Evolutionary conservation across 805 yeast genomes (phyloP).

Genomic region (Starmerella gropengiesseri): DNA sequence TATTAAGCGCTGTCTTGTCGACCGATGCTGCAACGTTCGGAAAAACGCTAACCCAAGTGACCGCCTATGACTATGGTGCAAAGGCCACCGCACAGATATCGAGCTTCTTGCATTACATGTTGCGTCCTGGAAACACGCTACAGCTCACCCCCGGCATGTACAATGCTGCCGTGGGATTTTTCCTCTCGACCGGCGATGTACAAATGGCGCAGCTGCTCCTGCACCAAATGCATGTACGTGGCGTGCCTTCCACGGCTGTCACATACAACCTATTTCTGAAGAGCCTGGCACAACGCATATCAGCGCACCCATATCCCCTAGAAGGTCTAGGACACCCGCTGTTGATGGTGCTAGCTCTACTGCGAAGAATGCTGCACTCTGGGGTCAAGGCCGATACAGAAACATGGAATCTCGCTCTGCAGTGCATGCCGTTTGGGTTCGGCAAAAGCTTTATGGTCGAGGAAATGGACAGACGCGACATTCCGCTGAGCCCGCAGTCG

Average conservation of each 20-base stretch:
- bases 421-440: slow-evolving; percentile 23
- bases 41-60: not conserved
- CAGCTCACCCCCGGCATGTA: slow-evolving; percentile 6
- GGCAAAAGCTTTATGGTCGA: slow-evolving; percentile 23
- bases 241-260: slow-evolving; percentile 6
- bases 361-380: slow-evolving; percentile 7
- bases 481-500: slow-evolving; percentile 13
- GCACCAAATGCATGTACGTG: slow-evolving; percentile 6
- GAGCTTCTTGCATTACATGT: slow-evolving; percentile 1
- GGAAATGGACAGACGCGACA: slow-evolving; percentile 21
- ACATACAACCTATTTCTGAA: slow-evolving; percentile 16
- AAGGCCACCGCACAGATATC: slow-evolving; percentile 2
- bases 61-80: slow-evolving; percentile 11
- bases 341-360: slow-evolving; percentile 5
- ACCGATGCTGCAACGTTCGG: not conserved
- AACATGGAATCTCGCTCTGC: slow-evolving; percentile 22
- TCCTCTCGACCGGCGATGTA: slow-evolving; percentile 12
- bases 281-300: slow-evolving; percentile 12
- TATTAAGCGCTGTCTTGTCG: not conserved
- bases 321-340: slow-evolving; percentile 16
- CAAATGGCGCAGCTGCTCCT: slow-evolving; percentile 12
- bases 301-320: slow-evolving; percentile 14
- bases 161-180: slow-evolving; percentile 17
- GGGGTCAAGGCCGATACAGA: slow-evolving; percentile 11
- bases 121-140: slow-evolving; percentile 6